Percentiles rank a stretch among this genome's conserved stretches.
phyloP scores from a whole-genome alignment of 257 asterid genomes.

The Nicotiana undulata region DNA sequence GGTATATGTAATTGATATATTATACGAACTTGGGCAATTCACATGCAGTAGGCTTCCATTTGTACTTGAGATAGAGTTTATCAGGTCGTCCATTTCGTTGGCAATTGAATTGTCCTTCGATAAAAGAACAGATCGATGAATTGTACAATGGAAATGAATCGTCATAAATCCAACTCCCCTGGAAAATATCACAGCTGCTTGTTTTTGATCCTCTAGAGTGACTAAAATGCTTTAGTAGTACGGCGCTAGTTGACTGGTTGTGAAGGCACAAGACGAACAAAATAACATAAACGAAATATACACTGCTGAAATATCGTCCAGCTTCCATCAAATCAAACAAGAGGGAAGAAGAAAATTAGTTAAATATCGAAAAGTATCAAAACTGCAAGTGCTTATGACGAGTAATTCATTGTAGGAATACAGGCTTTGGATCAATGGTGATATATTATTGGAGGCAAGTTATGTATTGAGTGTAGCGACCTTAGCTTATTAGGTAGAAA shows the following conservation, averaged over 20 bases:
- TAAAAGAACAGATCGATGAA: slow-evolving; percentile 50
- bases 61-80: slow-evolving; percentile 45
- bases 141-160: slow-evolving; percentile 35
- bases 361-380: background rate
- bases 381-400: too few relatives aligned
- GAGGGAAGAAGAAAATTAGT: background rate
- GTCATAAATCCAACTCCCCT: slow-evolving; percentile 57
- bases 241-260: background rate
- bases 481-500: background rate
- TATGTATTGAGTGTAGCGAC: background rate
- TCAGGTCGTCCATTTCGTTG: slow-evolving; percentile 60
- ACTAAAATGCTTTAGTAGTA: slow-evolving; percentile 4
- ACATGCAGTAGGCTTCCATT: slow-evolving; percentile 61
- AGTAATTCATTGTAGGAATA: background rate
- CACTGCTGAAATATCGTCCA: background rate
- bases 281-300: background rate
- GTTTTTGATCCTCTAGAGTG: background rate
- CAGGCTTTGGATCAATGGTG: background rate
- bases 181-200: slow-evolving; percentile 37
- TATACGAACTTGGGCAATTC: slow-evolving; percentile 43
- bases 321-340: background rate
- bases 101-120: slow-evolving; percentile 57
- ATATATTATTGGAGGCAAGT: background rate
- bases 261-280: background rate
- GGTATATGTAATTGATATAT: background rate